These are phyloP conservation scores for Trichophyton equinum DNA, from an alignment of 2,329 filamentous ascomycete genomes.

Conservation along the genomic window DNA sequence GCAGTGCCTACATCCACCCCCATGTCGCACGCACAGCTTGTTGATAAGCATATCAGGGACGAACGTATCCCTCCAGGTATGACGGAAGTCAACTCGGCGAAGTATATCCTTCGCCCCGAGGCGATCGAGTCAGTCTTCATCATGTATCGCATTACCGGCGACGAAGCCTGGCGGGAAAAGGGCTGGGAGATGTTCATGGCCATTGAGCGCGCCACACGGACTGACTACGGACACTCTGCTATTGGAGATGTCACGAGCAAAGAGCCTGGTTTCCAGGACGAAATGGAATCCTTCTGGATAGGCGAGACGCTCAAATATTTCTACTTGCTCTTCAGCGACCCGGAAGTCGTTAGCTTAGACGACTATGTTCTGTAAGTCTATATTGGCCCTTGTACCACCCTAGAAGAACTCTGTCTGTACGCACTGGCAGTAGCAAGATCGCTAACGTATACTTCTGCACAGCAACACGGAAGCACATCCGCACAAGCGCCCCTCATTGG, in stretches of 20 bases:
- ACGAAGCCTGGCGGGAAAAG: slow-evolving; percentile 60
- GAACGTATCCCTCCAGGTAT: slow-evolving; percentile 34
- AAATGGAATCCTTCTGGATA: slow-evolving; percentile 85
- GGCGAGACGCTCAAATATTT: slow-evolving; percentile 91
- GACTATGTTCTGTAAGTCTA: slow-evolving; percentile 48
- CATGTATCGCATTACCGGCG: slow-evolving; percentile 81
- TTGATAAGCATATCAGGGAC: slow-evolving; percentile 27
- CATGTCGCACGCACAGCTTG: slow-evolving; percentile 30
- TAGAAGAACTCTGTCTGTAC: neutral
- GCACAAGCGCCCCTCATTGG: slow-evolving; percentile 21
- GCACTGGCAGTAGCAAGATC: neutral
- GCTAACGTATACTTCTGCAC: neutral
- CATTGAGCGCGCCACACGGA: slow-evolving; percentile 53
- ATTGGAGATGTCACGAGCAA: slow-evolving; percentile 17
- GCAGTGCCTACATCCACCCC: slow-evolving; percentile 16
- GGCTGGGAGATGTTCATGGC: slow-evolving; percentile 78
- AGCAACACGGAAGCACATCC: slow-evolving; percentile 44
- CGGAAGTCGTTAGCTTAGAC: slow-evolving; percentile 52
- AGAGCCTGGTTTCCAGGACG: slow-evolving; percentile 52
- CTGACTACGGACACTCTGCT: slow-evolving; percentile 54
- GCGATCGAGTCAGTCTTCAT: slow-evolving; percentile 82
- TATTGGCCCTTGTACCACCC: slow-evolving; percentile 11
- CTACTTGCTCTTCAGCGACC: slow-evolving; percentile 64
- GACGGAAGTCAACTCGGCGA: slow-evolving; percentile 24
- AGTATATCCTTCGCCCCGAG: slow-evolving; percentile 50